A percentile compares a stretch with the other conserved stretches of the same genome.
Evolutionary conservation across 495 filamentous ascomycete genomes (phyloP).

Genomic region (Rhypophila decipiens): DNA sequence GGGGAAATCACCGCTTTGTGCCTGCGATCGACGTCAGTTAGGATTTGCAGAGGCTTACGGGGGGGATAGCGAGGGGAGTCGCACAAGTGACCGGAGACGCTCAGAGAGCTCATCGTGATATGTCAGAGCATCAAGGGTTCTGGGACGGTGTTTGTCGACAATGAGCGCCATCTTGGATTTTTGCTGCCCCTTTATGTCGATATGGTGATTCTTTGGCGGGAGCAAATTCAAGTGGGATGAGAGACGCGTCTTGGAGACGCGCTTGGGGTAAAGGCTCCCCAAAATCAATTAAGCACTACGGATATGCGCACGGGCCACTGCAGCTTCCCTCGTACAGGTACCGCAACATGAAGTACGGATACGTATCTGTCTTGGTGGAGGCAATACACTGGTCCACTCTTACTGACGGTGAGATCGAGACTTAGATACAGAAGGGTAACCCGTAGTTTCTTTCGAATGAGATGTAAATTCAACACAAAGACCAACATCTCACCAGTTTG

Average conservation of each 20-base stretch:
- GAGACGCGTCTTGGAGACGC: constrained; percentile 16
- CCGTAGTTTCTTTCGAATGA: too few relatives aligned
- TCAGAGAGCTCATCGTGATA: constrained; percentile 87
- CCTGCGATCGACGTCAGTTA: constrained; percentile 44
- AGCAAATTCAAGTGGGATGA: constrained; percentile 3
- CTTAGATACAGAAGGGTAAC: too few relatives aligned
- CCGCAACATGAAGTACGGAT: too few relatives aligned
- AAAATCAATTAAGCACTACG: constrained; percentile 14
- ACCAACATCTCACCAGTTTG: too few relatives aligned
- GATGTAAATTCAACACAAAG: too few relatives aligned
- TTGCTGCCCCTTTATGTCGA: not conserved
- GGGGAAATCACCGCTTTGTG: constrained; percentile 93
- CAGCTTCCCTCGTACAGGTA: too few relatives aligned
- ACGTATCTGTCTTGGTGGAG: too few relatives aligned
- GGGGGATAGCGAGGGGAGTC: constrained; percentile 11
- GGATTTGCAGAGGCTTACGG: too few relatives aligned
- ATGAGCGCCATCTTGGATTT: constrained; percentile 56
- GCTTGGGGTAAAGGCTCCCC: not conserved
- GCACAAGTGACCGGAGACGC: constrained; percentile 77
- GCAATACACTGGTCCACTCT: too few relatives aligned
- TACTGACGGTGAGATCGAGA: too few relatives aligned
- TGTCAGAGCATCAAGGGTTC: constrained; percentile 74
- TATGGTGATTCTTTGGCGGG: not conserved
- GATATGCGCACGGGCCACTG: constrained; percentile 13
- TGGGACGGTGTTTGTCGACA: constrained; percentile 92